These are phyloP conservation scores for Ambrosiella beaveri DNA, from an alignment of 2,329 filamentous ascomycete genomes.

Conservation along the genomic window DNA sequence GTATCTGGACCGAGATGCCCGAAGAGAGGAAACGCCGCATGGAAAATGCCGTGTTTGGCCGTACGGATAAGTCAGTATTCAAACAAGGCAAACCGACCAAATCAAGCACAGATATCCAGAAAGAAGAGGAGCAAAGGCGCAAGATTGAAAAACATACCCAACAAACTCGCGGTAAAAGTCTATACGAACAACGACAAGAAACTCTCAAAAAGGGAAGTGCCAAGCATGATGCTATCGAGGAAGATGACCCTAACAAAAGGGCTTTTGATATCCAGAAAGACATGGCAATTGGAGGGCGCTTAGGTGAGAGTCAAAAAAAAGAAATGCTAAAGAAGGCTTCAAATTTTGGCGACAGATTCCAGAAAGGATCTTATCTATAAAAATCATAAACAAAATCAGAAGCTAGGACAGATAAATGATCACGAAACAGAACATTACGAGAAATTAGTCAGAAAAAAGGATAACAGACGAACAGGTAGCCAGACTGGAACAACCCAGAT, in stretches of 20 bases:
- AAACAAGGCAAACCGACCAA: background rate
- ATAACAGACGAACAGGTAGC: background rate
- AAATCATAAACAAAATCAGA: background rate
- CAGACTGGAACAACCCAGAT: background rate
- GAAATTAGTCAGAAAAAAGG: background rate
- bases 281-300: slow-evolving; percentile 58
- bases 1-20: slow-evolving; percentile 81
- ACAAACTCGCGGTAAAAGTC: slow-evolving; percentile 36
- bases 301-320: slow-evolving; percentile 55
- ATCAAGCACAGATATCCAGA: slow-evolving; percentile 27
- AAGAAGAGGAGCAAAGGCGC: slow-evolving; percentile 38
- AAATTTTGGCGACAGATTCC: slow-evolving; percentile 68
- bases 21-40: slow-evolving; percentile 71
- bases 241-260: slow-evolving; percentile 80
- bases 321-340: slow-evolving; percentile 65
- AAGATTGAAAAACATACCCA: slow-evolving; percentile 33
- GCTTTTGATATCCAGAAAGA: slow-evolving; percentile 89
- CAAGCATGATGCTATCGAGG: slow-evolving; percentile 34
- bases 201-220: slow-evolving; percentile 8
- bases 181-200: slow-evolving; percentile 41
- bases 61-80: slow-evolving; percentile 29
- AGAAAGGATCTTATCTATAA: slow-evolving; percentile 50
- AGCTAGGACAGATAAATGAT: background rate
- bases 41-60: slow-evolving; percentile 66
- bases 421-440: background rate